Evolutionary conservation across 352 stramenopile species (phyloP).

Genomic region (Phytophthora pisi): DNA sequence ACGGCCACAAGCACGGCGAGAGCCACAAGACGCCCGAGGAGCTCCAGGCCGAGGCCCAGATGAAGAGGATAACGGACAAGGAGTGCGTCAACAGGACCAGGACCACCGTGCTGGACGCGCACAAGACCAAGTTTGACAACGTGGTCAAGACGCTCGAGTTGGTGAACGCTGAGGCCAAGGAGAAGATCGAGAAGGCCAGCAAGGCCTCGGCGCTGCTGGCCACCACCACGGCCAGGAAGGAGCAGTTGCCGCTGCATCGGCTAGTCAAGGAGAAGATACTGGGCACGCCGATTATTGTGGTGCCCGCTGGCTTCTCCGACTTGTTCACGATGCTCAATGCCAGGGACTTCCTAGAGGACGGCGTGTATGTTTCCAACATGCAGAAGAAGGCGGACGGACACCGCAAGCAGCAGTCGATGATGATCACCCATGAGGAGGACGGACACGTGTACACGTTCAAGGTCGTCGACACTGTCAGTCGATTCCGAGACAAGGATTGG

Average conservation of each 20-base stretch:
- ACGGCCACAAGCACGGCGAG: conserved; percentile 41
- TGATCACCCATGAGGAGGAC: conserved; percentile 83
- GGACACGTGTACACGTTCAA: conserved; percentile 88
- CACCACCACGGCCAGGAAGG: conserved; percentile 49
- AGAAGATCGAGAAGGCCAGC: conserved; percentile 87
- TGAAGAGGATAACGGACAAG: conserved; percentile 74
- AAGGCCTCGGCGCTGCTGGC: conserved; percentile 67
- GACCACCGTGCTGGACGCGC: conserved; percentile 77
- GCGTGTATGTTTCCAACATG: conserved; percentile 77
- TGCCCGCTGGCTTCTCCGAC: conserved; percentile 87
- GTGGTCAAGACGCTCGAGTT: conserved; percentile 81
- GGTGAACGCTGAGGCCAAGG: conserved; percentile 85
- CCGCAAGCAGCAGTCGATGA: conserved; percentile 84
- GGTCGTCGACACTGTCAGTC: conserved; percentile 87
- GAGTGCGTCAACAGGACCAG: conserved; percentile 70
- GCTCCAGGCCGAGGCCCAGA: conserved; percentile 43
- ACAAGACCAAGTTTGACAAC: conserved; percentile 85
- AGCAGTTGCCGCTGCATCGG: conserved; percentile 66
- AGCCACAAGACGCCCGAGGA: conserved; percentile 39
- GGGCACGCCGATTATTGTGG: conserved; percentile 91
- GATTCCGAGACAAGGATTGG: conserved; percentile 90
- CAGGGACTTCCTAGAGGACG: conserved; percentile 88
- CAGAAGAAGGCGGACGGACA: conserved; percentile 88
- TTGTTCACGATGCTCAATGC: conserved; percentile 91
- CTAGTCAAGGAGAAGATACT: conserved; percentile 83